Evolutionary conservation across 768 basidiomycete species (phyloP).

Genomic region (Tylopilus plumbeoviolaceoides): DNA sequence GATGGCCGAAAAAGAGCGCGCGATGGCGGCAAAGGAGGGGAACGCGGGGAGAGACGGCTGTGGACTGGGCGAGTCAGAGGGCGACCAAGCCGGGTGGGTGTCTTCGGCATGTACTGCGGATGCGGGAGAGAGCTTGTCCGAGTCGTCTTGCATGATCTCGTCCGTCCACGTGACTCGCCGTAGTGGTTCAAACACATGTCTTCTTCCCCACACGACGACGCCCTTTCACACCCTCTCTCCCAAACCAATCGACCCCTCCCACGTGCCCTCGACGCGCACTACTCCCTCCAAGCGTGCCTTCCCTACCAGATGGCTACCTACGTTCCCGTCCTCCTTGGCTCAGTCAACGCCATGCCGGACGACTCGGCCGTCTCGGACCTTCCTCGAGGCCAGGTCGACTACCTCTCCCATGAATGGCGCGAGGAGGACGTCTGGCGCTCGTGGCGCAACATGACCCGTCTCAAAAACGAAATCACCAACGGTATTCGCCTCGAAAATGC

Average conservation of each 20-base stretch:
- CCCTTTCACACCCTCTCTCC: background rate
- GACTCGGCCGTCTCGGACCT: constrained; percentile 79
- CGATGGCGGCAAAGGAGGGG: constrained; percentile 44
- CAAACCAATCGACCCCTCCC: too few relatives aligned
- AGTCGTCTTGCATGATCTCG: too few relatives aligned
- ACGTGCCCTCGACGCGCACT: constrained; percentile 4
- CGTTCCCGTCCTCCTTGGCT: constrained; percentile 65
- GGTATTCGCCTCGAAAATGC: constrained; percentile 95
- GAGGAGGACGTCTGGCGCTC: constrained; percentile 98
- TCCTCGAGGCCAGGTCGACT: constrained; percentile 94
- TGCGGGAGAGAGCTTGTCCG: too few relatives aligned
- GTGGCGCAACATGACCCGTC: constrained; percentile 98
- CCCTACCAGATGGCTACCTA: constrained; percentile 52
- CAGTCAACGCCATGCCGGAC: constrained; percentile 62
- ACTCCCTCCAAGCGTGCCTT: background rate
- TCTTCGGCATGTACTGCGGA: too few relatives aligned
- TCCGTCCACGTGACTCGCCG: background rate
- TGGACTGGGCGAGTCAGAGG: too few relatives aligned
- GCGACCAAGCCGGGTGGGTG: too few relatives aligned
- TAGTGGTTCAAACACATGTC: background rate
- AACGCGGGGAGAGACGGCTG: background rate
- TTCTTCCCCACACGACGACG: too few relatives aligned
- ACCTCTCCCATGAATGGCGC: constrained; percentile 94
- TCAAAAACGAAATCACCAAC: constrained; percentile 98
- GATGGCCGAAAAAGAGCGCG: constrained; percentile 54